Percentiles rank a stretch among this genome's conserved stretches.
Conservation (phyloP, 345 rosid genomes). For the Hibiscus mutabilis region DNA sequence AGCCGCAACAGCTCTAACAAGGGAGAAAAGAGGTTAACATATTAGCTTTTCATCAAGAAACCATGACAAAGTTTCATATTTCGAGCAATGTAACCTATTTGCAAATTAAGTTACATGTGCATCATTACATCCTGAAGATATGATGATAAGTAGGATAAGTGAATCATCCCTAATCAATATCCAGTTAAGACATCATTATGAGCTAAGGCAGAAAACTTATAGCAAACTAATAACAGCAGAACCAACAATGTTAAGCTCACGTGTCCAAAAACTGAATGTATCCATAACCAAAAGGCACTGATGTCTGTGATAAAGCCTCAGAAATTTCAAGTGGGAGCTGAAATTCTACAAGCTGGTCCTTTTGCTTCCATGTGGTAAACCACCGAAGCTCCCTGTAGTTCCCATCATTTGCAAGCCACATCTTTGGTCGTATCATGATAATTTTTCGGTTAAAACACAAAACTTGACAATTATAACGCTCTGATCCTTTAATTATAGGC, state of each 20-base stretch:
- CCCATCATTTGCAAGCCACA: conserved; percentile 94
- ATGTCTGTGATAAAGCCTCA: conserved; percentile 63
- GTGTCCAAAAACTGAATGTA: conserved; percentile 80
- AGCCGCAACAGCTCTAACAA: conserved; percentile 77
- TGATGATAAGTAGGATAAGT: not conserved
- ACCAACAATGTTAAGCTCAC: conserved; percentile 30
- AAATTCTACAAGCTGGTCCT: conserved; percentile 62
- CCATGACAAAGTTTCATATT: not conserved
- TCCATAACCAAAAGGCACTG: conserved; percentile 87
- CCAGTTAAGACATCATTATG: not conserved
- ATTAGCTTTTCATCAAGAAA: conserved; percentile 3
- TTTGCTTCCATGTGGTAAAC: conserved; percentile 88
- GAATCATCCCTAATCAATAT: not conserved
- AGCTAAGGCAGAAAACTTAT: not conserved
- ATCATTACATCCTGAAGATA: not conserved
- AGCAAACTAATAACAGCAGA: not conserved
- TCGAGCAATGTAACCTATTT: too few species aligned
- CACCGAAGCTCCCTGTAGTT: conserved; percentile 83
- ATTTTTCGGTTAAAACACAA: conserved; percentile 74
- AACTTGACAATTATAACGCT: conserved; percentile 91
- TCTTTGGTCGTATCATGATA: conserved; percentile 82
- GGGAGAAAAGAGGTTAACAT: conserved; percentile 1
- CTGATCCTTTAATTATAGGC: conserved; percentile 86
- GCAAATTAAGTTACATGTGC: not conserved
- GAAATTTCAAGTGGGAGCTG: conserved; percentile 66